A percentile compares a stretch with the other conserved stretches of the same genome.
Evolutionary conservation across 2,329 filamentous ascomycete species (phyloP).

Genomic region (Tolypocladium nubicola): DNA sequence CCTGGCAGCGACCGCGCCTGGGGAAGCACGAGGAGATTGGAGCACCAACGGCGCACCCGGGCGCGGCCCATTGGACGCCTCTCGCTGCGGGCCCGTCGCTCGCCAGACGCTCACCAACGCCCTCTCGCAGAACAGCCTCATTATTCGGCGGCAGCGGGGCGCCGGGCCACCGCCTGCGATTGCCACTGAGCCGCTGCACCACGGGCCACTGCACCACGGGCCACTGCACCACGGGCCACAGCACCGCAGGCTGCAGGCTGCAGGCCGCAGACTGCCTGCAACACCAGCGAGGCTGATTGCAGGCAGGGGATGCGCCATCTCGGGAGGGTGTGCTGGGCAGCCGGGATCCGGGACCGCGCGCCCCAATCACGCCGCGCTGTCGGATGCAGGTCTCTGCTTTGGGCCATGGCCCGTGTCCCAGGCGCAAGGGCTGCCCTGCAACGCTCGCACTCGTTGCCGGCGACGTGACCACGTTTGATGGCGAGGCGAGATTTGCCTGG

Average conservation of each 20-base stretch:
- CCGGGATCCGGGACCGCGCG: slow-evolving; percentile 7
- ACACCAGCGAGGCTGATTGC: slow-evolving; percentile 6
- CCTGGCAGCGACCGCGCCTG: not conserved
- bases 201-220: not conserved
- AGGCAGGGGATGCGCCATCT: slow-evolving; percentile 1
- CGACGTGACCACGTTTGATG: not conserved
- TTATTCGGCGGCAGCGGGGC: slow-evolving; percentile 4
- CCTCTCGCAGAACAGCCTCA: slow-evolving; percentile 7
- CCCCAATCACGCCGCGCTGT: slow-evolving; percentile 9
- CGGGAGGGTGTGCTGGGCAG: not conserved
- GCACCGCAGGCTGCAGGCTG: not conserved
- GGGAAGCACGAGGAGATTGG: not conserved
- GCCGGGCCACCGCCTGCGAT: not conserved
- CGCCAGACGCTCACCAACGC: not conserved
- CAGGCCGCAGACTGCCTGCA: slow-evolving; percentile 3
- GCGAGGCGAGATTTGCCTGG: not conserved
- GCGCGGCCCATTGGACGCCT: slow-evolving; percentile 8
- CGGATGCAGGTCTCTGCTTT: slow-evolving; percentile 9
- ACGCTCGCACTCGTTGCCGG: not conserved
- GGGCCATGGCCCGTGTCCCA: slow-evolving; percentile 4
- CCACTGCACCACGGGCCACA: not conserved
- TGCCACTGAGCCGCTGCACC: not conserved
- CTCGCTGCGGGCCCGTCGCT: slow-evolving; percentile 2
- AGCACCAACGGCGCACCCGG: slow-evolving; percentile 1
- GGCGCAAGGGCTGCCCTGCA: not conserved